These are phyloP conservation scores for Kwoniella sp. DNA, from an alignment of 768 basidiomycete species.

Conservation along the genomic window DNA sequence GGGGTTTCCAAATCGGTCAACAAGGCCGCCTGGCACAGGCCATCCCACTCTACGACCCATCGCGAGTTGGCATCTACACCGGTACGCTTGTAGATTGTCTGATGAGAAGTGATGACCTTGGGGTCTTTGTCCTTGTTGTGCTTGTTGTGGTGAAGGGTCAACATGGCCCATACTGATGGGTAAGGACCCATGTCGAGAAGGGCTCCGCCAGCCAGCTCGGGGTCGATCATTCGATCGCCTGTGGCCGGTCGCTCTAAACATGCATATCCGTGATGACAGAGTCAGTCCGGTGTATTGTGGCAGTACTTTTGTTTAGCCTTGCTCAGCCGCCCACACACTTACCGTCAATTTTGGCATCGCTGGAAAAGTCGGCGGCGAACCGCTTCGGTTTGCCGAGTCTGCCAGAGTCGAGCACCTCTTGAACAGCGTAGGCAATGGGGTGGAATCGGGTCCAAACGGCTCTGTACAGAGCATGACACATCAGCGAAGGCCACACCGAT, in stretches of 20 bases:
- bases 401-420: conserved; percentile 48
- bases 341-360: conserved; percentile 70
- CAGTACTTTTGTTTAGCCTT: too few relatives aligned
- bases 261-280: background rate
- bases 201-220: conserved; percentile 77
- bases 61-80: conserved; percentile 77
- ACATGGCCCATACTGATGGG: conserved; percentile 65
- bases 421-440: conserved; percentile 50
- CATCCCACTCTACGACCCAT: conserved; percentile 72
- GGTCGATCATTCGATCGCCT: conserved; percentile 73
- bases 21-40: conserved; percentile 62
- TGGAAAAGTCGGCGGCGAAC: conserved; percentile 72
- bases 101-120: conserved; percentile 66
- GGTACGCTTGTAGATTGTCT: conserved; percentile 75
- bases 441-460: conserved; percentile 51
- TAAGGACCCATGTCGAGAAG: conserved; percentile 68
- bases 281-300: background rate
- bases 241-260: background rate
- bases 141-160: conserved; percentile 77
- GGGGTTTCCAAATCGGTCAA: conserved; percentile 36
- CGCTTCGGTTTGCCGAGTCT: conserved; percentile 52
- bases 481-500: background rate
- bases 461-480: conserved; percentile 19
- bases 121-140: conserved; percentile 67
- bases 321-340: conserved; percentile 44